phyloP scores from a whole-genome alignment of 116 monocot genomes.

The Cymodocea nodosa region DNA sequence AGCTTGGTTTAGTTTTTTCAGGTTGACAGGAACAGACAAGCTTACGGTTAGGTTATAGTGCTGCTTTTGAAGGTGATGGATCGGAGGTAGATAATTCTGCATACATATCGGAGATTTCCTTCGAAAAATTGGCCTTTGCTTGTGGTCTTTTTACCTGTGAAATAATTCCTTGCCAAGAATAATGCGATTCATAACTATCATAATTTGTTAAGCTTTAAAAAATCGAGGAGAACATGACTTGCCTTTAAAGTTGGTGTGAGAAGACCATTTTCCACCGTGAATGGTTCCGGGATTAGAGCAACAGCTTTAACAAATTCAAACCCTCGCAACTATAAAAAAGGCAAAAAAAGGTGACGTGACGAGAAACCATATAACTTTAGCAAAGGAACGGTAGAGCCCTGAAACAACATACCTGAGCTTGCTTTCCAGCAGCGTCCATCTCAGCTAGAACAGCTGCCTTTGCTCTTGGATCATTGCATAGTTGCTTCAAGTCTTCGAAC shows the following conservation, averaged over 20 bases:
- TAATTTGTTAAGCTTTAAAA: too few species aligned
- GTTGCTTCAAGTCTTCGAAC: slow-evolving; percentile 59
- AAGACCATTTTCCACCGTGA: slow-evolving; percentile 88
- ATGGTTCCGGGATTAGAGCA: slow-evolving; percentile 61
- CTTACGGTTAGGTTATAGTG: background rate
- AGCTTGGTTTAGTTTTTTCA: background rate
- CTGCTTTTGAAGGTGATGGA: slow-evolving; percentile 12
- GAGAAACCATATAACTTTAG: background rate
- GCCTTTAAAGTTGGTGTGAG: slow-evolving; percentile 97
- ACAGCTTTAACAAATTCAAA: slow-evolving; percentile 96
- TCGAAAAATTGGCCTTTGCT: slow-evolving; percentile 73
- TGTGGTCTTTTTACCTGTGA: slow-evolving; percentile 91
- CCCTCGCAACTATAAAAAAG: slow-evolving; percentile 55
- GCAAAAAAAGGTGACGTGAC: background rate
- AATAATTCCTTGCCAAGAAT: background rate
- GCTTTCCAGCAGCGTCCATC: slow-evolving; percentile 76
- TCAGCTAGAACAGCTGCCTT: slow-evolving; percentile 68
- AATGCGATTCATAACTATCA: too few species aligned
- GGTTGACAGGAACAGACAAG: background rate
- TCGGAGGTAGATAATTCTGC: slow-evolving; percentile 35
- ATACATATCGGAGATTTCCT: slow-evolving; percentile 80
- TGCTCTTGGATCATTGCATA: slow-evolving; percentile 64
- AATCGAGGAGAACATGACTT: slow-evolving; percentile 5
- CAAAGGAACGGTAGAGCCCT: background rate
- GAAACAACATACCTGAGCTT: slow-evolving; percentile 60